Evolutionary conservation across 2,329 filamentous ascomycete genomes (phyloP).

Genomic region (Cladosporium halotolerans): DNA sequence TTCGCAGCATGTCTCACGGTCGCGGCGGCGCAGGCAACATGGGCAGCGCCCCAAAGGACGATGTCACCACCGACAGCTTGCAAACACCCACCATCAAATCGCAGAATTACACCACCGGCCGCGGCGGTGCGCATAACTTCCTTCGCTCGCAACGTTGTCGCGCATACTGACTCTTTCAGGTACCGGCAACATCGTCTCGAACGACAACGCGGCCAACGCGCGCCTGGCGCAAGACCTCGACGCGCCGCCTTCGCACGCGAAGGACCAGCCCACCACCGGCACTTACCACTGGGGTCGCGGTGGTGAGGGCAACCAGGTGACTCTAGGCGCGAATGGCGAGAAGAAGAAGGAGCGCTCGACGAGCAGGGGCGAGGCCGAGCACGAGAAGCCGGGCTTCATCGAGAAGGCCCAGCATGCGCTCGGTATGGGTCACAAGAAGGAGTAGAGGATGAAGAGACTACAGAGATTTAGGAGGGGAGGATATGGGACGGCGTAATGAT

Average conservation of each 20-base stretch:
- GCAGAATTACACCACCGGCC: conserved; percentile 79
- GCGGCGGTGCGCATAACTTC: conserved; percentile 59
- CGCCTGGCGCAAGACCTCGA: conserved; percentile 79
- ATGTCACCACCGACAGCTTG: conserved; percentile 52
- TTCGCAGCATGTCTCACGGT: conserved; percentile 46
- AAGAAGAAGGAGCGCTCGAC: conserved; percentile 15
- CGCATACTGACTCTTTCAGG: conserved; percentile 36
- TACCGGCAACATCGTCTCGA: conserved; percentile 80
- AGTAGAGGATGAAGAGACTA: background rate
- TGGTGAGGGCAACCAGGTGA: conserved; percentile 62
- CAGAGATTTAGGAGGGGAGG: too few species aligned
- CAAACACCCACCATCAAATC: conserved; percentile 78
- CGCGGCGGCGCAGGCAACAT: conserved; percentile 66
- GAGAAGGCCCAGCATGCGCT: conserved; percentile 51
- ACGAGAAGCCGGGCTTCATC: conserved; percentile 34
- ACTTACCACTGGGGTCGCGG: conserved; percentile 65
- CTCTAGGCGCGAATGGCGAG: conserved; percentile 37
- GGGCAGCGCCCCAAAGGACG: conserved; percentile 32
- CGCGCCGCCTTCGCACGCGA: conserved; percentile 39
- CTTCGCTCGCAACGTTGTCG: background rate
- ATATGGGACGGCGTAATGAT: too few species aligned
- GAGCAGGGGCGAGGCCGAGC: conserved; percentile 17
- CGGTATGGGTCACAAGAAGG: conserved; percentile 36
- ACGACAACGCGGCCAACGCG: conserved; percentile 63
- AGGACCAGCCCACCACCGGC: conserved; percentile 49